These are phyloP conservation scores for Omphalotus guepiniiformis DNA, from an alignment of 768 basidiomycete genomes.

Conservation along the genomic window DNA sequence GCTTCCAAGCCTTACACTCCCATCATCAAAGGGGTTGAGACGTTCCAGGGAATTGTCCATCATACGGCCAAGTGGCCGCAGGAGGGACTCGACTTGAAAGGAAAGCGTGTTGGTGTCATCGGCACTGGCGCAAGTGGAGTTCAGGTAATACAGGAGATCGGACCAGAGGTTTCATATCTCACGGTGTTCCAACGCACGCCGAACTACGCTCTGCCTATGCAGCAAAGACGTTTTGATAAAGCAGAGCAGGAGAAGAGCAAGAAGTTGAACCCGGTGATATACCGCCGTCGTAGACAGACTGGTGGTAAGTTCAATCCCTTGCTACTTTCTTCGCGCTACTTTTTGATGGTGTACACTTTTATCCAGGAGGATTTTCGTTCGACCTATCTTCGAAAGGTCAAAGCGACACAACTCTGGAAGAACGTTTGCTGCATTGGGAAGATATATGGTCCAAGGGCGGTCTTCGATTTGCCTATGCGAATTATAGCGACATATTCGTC, in stretches of 20 bases:
- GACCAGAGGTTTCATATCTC: conserved; percentile 16
- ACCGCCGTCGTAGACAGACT: conserved; percentile 17
- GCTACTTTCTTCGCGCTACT: background rate
- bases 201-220: conserved; percentile 20
- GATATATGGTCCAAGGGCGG: conserved; percentile 19
- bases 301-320: conserved; percentile 5
- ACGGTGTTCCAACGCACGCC: conserved; percentile 27
- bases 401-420: conserved; percentile 16
- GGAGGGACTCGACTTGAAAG: conserved; percentile 16
- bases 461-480: conserved; percentile 14
- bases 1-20: conserved; percentile 19
- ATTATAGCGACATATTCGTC: conserved; percentile 12
- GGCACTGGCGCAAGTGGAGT: conserved; percentile 24
- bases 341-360: background rate
- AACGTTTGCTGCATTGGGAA: conserved; percentile 17
- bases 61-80: conserved; percentile 23
- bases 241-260: conserved; percentile 12
- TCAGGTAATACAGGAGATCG: conserved; percentile 20
- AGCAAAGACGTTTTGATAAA: conserved; percentile 11
- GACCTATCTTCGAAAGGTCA: conserved; percentile 6
- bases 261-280: conserved; percentile 16
- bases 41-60: conserved; percentile 18
- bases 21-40: conserved; percentile 15
- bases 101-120: conserved; percentile 23
- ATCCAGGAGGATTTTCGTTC: conserved; percentile 14